Evolutionary conservation across 2,329 filamentous ascomycete species (phyloP).

Genomic region (Aspergillus caelatus): DNA sequence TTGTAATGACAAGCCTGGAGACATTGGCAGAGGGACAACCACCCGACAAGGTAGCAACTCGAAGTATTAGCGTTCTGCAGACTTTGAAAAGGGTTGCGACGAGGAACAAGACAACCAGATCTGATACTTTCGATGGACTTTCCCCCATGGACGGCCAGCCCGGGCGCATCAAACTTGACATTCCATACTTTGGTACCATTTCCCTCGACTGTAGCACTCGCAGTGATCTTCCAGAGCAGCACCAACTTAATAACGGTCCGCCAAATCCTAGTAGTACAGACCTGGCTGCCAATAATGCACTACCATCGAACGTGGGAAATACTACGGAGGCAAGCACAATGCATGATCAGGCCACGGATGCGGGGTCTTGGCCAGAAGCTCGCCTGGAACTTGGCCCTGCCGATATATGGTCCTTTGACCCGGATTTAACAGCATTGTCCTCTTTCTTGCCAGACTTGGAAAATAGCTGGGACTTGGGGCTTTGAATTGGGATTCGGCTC

Average conservation of each 20-base stretch:
- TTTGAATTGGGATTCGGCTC: background rate
- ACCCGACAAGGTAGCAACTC: background rate
- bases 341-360: background rate
- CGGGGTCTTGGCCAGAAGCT: no score
- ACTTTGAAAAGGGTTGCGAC: background rate
- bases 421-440: background rate
- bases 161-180: background rate
- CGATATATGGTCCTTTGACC: background rate
- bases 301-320: background rate
- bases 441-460: background rate
- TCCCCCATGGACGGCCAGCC: background rate
- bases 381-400: background rate
- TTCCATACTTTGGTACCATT: background rate
- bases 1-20: background rate
- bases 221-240: background rate
- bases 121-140: background rate
- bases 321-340: background rate
- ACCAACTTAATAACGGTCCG: rapidly evolving
- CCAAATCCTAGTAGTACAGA: background rate
- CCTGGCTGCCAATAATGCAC: background rate
- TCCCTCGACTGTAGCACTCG: background rate
- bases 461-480: background rate
- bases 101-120: background rate
- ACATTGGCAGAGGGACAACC: background rate
- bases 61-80: background rate